Evolutionary conservation across 2,329 filamentous ascomycete genomes (phyloP).

Genomic region (Diaporthe vexans): DNA sequence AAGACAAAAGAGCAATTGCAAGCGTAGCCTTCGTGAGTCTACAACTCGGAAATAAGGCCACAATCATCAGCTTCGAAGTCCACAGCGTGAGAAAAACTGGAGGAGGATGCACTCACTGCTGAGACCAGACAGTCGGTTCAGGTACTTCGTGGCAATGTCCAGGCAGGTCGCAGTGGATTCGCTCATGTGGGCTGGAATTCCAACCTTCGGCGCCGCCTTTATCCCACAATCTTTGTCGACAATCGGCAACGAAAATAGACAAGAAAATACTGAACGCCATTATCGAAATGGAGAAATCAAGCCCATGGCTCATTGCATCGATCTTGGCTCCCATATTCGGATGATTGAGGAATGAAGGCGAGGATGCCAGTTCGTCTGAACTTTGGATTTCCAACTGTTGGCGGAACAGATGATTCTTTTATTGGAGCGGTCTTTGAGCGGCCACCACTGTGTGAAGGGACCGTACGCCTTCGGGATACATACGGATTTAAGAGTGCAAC

Average conservation of each 20-base stretch:
- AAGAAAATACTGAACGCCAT: neutral
- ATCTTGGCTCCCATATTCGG: constrained; percentile 8
- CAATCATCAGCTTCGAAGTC: neutral
- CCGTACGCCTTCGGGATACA: no score
- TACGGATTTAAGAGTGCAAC: no score
- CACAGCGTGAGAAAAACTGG: no score
- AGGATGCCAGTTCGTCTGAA: neutral
- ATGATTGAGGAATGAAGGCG: constrained; percentile 3
- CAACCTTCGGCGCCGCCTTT: neutral
- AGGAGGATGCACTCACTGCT: neutral
- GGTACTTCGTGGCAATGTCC: constrained; percentile 1
- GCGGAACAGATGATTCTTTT: neutral
- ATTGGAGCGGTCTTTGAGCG: no score
- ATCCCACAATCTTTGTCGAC: neutral
- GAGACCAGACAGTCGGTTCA: constrained; percentile 12
- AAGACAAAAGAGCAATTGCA: neutral
- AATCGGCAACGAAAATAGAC: neutral
- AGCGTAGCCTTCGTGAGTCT: constrained; percentile 4
- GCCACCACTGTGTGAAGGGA: no score
- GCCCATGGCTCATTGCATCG: neutral
- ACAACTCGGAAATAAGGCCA: neutral
- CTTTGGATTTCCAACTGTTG: neutral
- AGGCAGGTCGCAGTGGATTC: neutral
- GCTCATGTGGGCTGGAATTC: constrained; percentile 11
- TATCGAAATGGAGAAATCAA: constrained; percentile 1